Base-by-base conservation (phyloP, 2,329 filamentous ascomycete genomes). In the Ceratocystis destructans region DNA sequence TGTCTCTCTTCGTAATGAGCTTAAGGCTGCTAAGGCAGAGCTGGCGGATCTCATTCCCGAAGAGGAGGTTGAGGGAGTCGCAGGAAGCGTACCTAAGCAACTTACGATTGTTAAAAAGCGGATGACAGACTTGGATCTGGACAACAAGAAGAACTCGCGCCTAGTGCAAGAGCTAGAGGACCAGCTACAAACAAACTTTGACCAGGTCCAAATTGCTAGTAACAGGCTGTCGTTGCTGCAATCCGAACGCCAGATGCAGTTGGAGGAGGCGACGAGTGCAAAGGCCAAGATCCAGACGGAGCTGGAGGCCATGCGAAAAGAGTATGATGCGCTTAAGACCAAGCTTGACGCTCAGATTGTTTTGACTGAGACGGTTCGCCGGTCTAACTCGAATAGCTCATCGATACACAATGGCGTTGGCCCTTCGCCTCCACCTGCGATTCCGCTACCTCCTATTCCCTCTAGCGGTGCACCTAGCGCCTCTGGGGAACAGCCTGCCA, bases 131-230 rank as follows among this genome's bases (percentile, higher is more conserved):
- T 76, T 88, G 25, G 82, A 87, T 71, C 79, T 75, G 53, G 81
- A 81, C 77, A 96, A 95, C 79, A 87, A 90, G 78, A 96, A 96
- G 81, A 95, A 94, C 75, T 88, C 89, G 53, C 86, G 90, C 25
- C 80, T 99, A 12, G 90, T 99, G 7, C 90, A 97, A 74, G 93
- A 99, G 76, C 85, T 99, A 4, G 94, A 99, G 76, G 93, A 97
- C 72, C 94, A 99, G 75, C 85, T 99, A 65, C 92, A 93, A 73
- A 90, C 83, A 74, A 96, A 94, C 77, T 99, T 91, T 76, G 94
- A 99, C 73, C 89, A 96, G 74, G 91, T 93, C 68, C 90, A 96
- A 73, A 80, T 85, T 68, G 86, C 87, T 12, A 91, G 84, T 75
- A 96, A 96, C 77, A 86, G 93, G 65, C 79, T 97, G 64, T 96